Conservation (phyloP, 495 filamentous ascomycete species). For the Neurospora sp. region DNA sequence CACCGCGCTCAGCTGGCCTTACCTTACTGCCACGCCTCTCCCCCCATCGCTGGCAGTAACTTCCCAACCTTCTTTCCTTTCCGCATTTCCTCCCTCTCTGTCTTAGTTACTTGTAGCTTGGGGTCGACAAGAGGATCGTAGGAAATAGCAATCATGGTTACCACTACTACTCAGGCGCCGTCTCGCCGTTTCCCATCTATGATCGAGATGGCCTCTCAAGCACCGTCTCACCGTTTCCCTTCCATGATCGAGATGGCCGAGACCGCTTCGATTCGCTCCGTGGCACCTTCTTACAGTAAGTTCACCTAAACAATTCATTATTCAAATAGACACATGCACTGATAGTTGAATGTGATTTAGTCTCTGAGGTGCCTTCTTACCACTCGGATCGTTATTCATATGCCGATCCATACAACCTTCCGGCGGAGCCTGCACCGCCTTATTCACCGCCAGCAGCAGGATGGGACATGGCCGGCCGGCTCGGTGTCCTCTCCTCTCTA, state of each 20-base stretch:
- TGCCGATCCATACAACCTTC: constrained; percentile 19
- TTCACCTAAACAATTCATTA: neutral
- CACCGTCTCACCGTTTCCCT: neutral
- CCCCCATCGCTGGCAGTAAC: neutral
- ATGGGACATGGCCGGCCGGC: neutral
- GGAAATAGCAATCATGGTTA: neutral
- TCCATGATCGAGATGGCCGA: constrained; percentile 13
- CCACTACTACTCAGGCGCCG: neutral
- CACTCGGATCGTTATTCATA: constrained; percentile 18
- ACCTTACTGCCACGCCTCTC: neutral
- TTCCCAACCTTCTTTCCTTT: neutral
- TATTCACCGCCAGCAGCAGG: constrained; percentile 26
- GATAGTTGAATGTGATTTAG: constrained; percentile 12
- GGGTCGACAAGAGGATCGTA: neutral
- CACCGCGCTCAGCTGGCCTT: neutral
- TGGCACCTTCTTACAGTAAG: constrained; percentile 43
- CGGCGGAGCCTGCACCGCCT: constrained; percentile 25
- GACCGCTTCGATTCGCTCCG: constrained; percentile 43
- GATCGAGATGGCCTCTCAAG: neutral
- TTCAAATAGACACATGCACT: neutral
- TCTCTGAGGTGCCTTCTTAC: constrained; percentile 39
- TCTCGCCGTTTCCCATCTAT: neutral
- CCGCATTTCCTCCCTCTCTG: neutral
- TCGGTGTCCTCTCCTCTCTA: neutral
- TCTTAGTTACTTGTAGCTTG: neutral